Evolutionary conservation across 2,329 filamentous ascomycete species (phyloP), one percentile per base, ranked within the genome.

Genomic region (Metarhizium guizhouense): DNA sequence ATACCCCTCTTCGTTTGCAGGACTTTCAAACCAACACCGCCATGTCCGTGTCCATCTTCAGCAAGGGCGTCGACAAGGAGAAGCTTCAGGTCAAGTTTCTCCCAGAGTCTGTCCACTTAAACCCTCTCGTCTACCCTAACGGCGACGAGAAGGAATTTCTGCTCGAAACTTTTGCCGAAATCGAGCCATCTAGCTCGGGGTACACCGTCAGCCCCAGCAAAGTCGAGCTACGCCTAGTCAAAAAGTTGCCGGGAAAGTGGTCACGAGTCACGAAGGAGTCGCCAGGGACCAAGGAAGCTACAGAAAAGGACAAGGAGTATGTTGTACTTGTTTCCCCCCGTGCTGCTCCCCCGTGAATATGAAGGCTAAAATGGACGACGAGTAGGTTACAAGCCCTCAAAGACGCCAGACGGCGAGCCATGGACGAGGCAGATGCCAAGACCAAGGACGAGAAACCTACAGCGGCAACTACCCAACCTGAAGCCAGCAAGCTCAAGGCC

Each of bases 211-310:
- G 87, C 47, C 78, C 86, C 1, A 90, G 84, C 64, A 96, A 96
- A 68, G 78, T 95, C 54, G 91, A 95, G 68, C 74, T 96, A 42
- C 79, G 75, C 11, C 78, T 96, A 16, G 78, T 78, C 58, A 96
- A 96, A 70, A 74, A 77, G 45, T 76, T 69, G 1, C 70, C 80
- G 0, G 86, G 85, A 6, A 92, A 89, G 67, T 94, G 90, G 90
- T 69, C 77, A 0, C 58, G 63, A 32, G 54, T 72, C 6, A 62
- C 60, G 55, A 62, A 58, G 52, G 54, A 52, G 11, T 52, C 48
- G n/a, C 40, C 16, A 4, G 52, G 18, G 51, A 2, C 25, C 30
- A 34, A 47, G 8, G 47, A 60, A 2, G 30, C 34, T 2, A 52
- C 52, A 8, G 51, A 53, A 6, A 45, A 43, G 13, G 32, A 38